These are phyloP conservation scores for Senna tora DNA, from an alignment of 306 rosid species.

Conservation along the genomic window DNA sequence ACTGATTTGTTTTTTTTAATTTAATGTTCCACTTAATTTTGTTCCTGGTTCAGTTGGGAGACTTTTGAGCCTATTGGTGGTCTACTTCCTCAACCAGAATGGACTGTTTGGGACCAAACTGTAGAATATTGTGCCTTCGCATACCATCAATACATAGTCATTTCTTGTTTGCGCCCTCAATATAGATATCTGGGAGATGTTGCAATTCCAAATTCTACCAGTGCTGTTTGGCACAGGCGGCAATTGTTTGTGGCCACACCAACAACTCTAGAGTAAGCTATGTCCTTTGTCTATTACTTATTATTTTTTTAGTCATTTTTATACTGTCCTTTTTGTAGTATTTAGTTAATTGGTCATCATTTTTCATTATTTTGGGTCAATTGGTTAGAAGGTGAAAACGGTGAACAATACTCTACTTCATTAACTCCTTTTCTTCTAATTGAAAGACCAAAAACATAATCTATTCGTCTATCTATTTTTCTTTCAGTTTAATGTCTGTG, in stretches of 20 bases:
- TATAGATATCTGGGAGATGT: conserved; percentile 97
- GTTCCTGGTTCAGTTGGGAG: conserved; percentile 82
- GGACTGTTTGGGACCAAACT: conserved; percentile 99
- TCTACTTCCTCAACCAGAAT: conserved; percentile 98
- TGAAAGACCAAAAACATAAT: conserved; percentile 8
- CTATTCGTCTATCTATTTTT: conserved; percentile 13
- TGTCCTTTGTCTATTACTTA: not conserved
- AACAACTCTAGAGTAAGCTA: conserved; percentile 90
- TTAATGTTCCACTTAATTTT: not conserved
- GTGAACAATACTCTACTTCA: conserved; percentile 12
- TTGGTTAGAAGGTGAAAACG: not conserved
- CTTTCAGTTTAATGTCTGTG: not conserved
- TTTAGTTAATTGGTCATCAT: not conserved
- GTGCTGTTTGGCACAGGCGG: conserved; percentile 97
- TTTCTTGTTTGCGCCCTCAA: conserved; percentile 96
- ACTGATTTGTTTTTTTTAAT: not conserved
- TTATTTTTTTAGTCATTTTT: not conserved
- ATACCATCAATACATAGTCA: conserved; percentile 85
- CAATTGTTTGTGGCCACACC: conserved; percentile 95
- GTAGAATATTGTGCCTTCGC: conserved; percentile 98
- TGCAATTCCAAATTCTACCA: conserved; percentile 86
- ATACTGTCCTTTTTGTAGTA: not conserved
- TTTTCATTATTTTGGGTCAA: not conserved
- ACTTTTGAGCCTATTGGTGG: conserved; percentile 95
- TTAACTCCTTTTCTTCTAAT: conserved; percentile 23